Conservation (phyloP, 2,329 filamentous ascomycete genomes). For the Fusarium irregulare region DNA sequence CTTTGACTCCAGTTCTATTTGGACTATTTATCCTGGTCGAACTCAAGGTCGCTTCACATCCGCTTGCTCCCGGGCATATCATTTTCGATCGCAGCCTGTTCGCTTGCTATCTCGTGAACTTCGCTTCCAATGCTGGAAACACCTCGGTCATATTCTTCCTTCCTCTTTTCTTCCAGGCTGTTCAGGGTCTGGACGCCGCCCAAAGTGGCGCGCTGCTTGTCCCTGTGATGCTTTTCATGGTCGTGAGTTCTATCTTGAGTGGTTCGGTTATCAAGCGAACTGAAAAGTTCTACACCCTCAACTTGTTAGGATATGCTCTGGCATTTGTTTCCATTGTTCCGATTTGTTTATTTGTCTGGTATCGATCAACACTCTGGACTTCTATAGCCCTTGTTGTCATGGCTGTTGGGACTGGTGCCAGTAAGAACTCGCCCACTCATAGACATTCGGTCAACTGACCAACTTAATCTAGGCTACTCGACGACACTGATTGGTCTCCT, state of each 20-base stretch:
- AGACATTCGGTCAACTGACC: neutral
- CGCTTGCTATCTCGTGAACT: slow-evolving; percentile 76
- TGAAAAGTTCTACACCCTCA: slow-evolving; percentile 78
- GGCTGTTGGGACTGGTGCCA: slow-evolving; percentile 54
- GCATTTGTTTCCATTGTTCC: slow-evolving; percentile 66
- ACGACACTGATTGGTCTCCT: slow-evolving; percentile 78
- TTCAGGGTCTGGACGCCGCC: slow-evolving; percentile 71
- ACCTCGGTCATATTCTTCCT: slow-evolving; percentile 74
- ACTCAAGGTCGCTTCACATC: slow-evolving; percentile 72
- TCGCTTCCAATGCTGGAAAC: slow-evolving; percentile 73
- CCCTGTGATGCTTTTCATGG: slow-evolving; percentile 71
- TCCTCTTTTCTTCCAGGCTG: slow-evolving; percentile 83
- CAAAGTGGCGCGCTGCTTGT: slow-evolving; percentile 73
- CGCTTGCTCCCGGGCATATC: slow-evolving; percentile 80
- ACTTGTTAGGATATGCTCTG: slow-evolving; percentile 64
- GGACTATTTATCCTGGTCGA: slow-evolving; percentile 76
- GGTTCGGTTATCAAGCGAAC: slow-evolving; percentile 77
- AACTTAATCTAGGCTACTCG: neutral
- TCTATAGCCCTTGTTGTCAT: slow-evolving; percentile 67
- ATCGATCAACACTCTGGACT: slow-evolving; percentile 62
- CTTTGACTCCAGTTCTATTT: slow-evolving; percentile 68
- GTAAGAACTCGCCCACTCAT: slow-evolving; percentile 40
- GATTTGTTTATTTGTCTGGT: slow-evolving; percentile 64
- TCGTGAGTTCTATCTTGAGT: slow-evolving; percentile 71
- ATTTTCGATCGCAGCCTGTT: slow-evolving; percentile 75